These are phyloP conservation scores for Phytophthora tentaculata DNA, from an alignment of 352 stramenopile genomes.

Conservation along the genomic window DNA sequence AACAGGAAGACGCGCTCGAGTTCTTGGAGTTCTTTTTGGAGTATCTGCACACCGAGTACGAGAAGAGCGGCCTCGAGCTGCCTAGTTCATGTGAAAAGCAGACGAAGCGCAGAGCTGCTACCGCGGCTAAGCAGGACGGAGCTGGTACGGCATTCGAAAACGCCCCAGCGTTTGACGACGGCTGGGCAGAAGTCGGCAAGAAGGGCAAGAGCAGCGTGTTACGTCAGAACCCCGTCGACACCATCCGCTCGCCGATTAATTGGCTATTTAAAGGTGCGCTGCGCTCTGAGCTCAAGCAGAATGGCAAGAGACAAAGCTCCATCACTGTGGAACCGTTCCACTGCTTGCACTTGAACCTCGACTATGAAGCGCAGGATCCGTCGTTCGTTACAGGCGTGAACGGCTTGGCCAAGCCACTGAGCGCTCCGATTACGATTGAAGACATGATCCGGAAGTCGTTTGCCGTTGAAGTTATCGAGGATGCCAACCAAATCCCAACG, in stretches of 20 bases:
- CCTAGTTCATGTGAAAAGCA: conserved; percentile 66
- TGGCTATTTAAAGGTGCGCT: conserved; percentile 87
- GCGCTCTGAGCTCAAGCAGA: conserved; percentile 79
- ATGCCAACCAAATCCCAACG: conserved; percentile 45
- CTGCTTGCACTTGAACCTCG: conserved; percentile 82
- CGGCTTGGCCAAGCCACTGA: conserved; percentile 40
- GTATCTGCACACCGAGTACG: conserved; percentile 84
- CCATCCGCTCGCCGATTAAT: conserved; percentile 77
- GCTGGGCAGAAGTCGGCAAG: conserved; percentile 82
- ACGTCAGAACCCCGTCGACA: conserved; percentile 74
- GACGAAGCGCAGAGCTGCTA: conserved; percentile 45
- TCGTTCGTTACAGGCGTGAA: conserved; percentile 48
- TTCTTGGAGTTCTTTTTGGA: conserved; percentile 90
- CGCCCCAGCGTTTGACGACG: conserved; percentile 56
- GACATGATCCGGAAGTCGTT: conserved; percentile 84
- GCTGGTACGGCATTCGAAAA: conserved; percentile 25
- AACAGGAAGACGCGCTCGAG: conserved; percentile 86
- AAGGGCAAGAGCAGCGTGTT: conserved; percentile 80
- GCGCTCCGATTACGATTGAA: conserved; percentile 57
- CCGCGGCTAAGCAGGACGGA: conserved; percentile 13
- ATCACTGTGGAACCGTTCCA: conserved; percentile 90
- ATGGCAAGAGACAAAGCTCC: conserved; percentile 73
- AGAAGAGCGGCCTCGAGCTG: conserved; percentile 68
- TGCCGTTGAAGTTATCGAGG: conserved; percentile 77
- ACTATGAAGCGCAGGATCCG: conserved; percentile 52